Evolutionary conservation across 495 filamentous ascomycete genomes (phyloP).

Genomic region (Daldinia caldariorum): DNA sequence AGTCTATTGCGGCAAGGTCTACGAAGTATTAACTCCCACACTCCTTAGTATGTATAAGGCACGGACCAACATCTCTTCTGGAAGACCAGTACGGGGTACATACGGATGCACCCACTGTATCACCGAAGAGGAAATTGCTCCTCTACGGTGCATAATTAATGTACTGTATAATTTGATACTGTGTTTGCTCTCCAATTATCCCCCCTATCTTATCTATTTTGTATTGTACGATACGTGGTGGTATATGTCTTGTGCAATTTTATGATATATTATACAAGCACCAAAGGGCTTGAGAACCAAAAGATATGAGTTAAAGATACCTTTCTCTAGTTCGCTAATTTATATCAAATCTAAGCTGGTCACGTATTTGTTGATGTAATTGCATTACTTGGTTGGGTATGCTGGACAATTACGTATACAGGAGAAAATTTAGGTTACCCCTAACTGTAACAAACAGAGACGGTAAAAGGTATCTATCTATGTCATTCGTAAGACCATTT

Average conservation of each 20-base stretch:
- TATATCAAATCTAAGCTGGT: constrained; percentile 6
- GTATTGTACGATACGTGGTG: constrained; percentile 1
- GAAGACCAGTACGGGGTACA: constrained; percentile 7
- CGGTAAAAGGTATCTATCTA: background rate
- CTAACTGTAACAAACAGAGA: background rate
- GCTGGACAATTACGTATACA: background rate
- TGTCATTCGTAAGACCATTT: background rate
- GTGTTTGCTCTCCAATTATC: constrained; percentile 5
- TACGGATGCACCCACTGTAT: constrained; percentile 8
- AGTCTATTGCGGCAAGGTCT: constrained; percentile 5
- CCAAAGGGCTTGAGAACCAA: background rate
- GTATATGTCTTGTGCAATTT: background rate
- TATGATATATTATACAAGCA: background rate
- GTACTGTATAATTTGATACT: background rate
- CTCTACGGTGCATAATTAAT: background rate
- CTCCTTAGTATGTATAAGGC: constrained; percentile 16
- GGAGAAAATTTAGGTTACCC: background rate
- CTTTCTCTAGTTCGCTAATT: background rate
- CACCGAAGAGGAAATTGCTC: constrained; percentile 7
- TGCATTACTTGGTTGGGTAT: background rate
- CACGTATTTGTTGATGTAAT: background rate
- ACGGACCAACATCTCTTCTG: constrained; percentile 28
- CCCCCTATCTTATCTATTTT: background rate
- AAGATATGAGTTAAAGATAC: background rate
- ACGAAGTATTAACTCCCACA: no score